These are phyloP conservation scores for Moesziomyces globuligerus DNA, from an alignment of 1,284 basidiomycete genomes.

Conservation along the genomic window DNA sequence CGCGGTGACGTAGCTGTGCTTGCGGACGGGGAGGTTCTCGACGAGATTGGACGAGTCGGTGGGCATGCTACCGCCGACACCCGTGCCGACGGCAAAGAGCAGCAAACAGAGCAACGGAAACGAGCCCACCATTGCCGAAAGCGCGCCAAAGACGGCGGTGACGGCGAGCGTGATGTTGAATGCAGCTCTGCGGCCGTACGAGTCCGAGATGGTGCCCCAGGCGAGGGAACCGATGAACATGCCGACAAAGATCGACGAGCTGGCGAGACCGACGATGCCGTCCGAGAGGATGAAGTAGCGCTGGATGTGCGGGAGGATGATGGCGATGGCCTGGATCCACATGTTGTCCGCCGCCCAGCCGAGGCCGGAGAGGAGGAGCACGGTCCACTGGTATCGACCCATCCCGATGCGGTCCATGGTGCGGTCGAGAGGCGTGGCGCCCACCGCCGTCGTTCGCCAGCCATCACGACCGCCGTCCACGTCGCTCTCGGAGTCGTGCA, in stretches of 20 bases:
- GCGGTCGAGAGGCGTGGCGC: slow-evolving; percentile 62
- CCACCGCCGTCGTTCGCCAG: slow-evolving; percentile 48
- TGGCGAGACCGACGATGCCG: slow-evolving; percentile 78
- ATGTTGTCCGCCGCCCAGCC: slow-evolving; percentile 66
- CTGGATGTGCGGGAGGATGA: slow-evolving; percentile 91
- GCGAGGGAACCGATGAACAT: slow-evolving; percentile 93
- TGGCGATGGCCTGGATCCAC: slow-evolving; percentile 73
- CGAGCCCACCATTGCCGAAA: slow-evolving; percentile 79
- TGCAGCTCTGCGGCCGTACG: slow-evolving; percentile 79
- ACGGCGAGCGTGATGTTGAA: slow-evolving; percentile 93
- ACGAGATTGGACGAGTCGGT: slow-evolving; percentile 93
- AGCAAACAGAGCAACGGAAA: slow-evolving; percentile 79
- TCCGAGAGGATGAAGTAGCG: slow-evolving; percentile 75
- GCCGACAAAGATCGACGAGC: slow-evolving; percentile 84
- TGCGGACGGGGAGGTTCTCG: slow-evolving; percentile 90
- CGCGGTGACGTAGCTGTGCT: slow-evolving; percentile 90
- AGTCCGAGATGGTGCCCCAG: slow-evolving; percentile 67
- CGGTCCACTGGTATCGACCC: slow-evolving; percentile 71
- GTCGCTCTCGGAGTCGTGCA: not conserved
- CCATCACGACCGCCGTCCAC: slow-evolving; percentile 3
- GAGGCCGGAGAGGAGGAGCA: slow-evolving; percentile 57
- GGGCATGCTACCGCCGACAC: slow-evolving; percentile 85
- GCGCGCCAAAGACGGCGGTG: slow-evolving; percentile 87
- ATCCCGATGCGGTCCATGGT: slow-evolving; percentile 90
- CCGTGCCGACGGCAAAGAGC: slow-evolving; percentile 88